Evolutionary conservation across 768 basidiomycete genomes (phyloP), one percentile per base, ranked within the genome.

Genomic region (Agrocybe praecox): DNA sequence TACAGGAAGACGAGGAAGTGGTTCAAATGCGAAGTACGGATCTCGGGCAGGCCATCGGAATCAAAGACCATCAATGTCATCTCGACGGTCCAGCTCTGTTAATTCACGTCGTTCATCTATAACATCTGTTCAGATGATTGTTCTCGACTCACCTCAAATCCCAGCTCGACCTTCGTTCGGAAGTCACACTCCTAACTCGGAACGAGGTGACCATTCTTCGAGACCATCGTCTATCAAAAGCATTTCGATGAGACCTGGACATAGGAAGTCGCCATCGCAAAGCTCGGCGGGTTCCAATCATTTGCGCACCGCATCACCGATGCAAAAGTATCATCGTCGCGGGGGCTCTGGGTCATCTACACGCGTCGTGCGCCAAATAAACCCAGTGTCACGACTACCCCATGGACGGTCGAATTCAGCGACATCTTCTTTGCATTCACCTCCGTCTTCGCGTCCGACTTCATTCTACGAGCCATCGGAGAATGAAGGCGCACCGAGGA

Each of bases 151-250:
- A 9, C 82, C 84, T 3, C 79, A 84, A 65, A 74, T 85, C 14
- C 81, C 86, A 5, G 82, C 85, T 10, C 82, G 92, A 18, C 80
- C 85, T 11, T 92, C 91, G 2, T 81, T 88, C 55, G 90, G 90
- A 1, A 87, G 80, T 62, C 89, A 89, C 53, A 96, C 95, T 0
- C 95, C 94, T 0, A 94, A 90, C 50, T 94, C 93, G 24, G 95
- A 97, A 62, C 79, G 81, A 46, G 91, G 89, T 12, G 91, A 91
- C 10, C 78, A 82, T 65, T 79, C 86, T 17, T 96, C 93, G 1
- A 77, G 93, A 22, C 92, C 94, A 1, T 91, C 90, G 0, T 95
- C 94, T 0, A 79, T 92, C n/a, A 86, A 81, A n/a, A 95, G 92
- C 62, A 81, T 89, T 68, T 82, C 82, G 11, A 79, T 80, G 72